Percentiles rank a stretch among this genome's conserved stretches.
Conservation (phyloP, 495 filamentous ascomycete species). For the Darksidea phi region DNA sequence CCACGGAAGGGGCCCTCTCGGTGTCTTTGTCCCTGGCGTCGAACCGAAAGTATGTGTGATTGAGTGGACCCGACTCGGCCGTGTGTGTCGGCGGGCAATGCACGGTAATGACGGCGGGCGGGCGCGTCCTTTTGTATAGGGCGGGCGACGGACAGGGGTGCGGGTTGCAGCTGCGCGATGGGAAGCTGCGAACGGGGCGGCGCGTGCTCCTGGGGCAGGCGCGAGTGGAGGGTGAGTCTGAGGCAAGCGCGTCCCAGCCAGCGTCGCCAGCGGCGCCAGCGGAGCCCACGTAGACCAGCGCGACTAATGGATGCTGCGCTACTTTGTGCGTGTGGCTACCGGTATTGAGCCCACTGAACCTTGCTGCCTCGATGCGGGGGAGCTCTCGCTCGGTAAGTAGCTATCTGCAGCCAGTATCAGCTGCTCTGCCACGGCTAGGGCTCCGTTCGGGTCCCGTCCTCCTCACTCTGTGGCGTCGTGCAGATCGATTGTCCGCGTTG, state of each 20-base stretch:
- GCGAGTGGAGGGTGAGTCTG: conserved; percentile 5
- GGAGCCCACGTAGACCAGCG: no score
- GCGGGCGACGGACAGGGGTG: conserved; percentile 3
- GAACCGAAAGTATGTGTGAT: background rate
- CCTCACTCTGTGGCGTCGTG: conserved; percentile 1
- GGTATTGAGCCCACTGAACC: no score
- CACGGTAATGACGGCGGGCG: background rate
- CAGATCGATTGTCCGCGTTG: conserved; percentile 1
- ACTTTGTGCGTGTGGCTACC: no score
- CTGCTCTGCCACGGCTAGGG: background rate
- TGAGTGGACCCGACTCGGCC: background rate
- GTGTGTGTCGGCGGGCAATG: background rate
- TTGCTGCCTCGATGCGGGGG: background rate
- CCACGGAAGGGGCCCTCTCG: background rate
- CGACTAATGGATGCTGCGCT: no score
- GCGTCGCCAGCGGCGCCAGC: no score
- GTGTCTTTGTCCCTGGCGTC: background rate
- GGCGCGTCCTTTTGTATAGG: conserved; percentile 13
- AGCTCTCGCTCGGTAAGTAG: no score
- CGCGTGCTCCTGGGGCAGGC: background rate
- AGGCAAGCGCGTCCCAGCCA: conserved; percentile 12
- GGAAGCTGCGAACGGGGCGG: background rate
- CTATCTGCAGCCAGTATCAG: background rate
- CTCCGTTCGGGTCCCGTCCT: background rate
- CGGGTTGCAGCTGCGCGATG: background rate